Base-by-base conservation (phyloP, 495 filamentous ascomycete genomes). In the Darksidea phi region DNA sequence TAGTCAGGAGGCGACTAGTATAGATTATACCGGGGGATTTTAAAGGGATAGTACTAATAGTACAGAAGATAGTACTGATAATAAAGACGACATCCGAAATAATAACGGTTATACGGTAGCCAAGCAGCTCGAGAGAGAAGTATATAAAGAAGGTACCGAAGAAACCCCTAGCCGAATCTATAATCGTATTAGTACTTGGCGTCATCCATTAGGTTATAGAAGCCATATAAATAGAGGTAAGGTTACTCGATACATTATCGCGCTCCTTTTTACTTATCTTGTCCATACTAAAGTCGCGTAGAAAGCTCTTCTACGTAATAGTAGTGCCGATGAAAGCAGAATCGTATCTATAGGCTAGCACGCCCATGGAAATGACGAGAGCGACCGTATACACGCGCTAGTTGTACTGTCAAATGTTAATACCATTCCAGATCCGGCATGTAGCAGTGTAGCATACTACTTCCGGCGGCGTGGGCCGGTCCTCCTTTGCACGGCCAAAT, bases 101-200 rank as follows among this genome's bases (percentile, higher is more conserved):
- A 45, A 66, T 63, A 24, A 71, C 63, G 11, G 66, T 69, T 57
- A 48, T 66, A 37, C 63, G 64, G 28, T 69, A 66, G 43, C 71
- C 71, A 20, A 74, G 59, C 1, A 63, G 48, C 32, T 74, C 71
- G 15, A 70, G 67, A 41, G 68, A 72, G 61, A 73, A 70, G 68
- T 71, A 69, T 62, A 72, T 61, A 61, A 72, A 67, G 36, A 70
- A 49, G 15, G 71, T 62, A 7, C 71, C 68, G 49, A 70, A 70
- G 41, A 72, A 70, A 8, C 67, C 71, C 13, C 68, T 66, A 49
- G 72, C 64, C 13, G 67, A 68, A 46, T 71, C 57, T 61, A n/a
- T n/a, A n/a, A n/a, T n/a, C n/a, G n/a, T n/a, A n/a, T n/a, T n/a
- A n/a, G n/a, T n/a, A n/a, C 25, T 17, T 20, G 12, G 6, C 2